phyloP scores from a whole-genome alignment of 208 protist genomes.

The Crithidia acanthocephali region DNA sequence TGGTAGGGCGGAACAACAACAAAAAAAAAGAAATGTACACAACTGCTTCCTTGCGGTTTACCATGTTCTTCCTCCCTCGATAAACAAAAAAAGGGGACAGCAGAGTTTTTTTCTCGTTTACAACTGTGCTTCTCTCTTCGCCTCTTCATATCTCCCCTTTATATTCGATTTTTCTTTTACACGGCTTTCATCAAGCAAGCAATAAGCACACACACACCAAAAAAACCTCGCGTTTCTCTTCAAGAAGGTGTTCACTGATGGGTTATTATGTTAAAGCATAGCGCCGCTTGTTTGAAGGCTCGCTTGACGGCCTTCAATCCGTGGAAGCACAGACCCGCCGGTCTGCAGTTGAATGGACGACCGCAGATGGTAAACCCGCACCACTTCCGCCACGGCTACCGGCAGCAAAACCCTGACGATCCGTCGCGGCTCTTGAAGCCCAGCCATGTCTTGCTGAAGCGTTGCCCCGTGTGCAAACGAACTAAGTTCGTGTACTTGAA shows the following conservation, averaged over 20 bases:
- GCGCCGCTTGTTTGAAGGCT: constrained; percentile 32
- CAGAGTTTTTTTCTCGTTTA: too few relatives aligned
- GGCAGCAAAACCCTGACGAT: constrained; percentile 78
- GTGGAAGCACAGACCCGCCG: constrained; percentile 80
- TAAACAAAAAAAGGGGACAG: too few relatives aligned
- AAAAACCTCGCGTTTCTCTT: too few relatives aligned
- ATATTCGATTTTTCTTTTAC: not conserved
- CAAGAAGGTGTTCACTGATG: not conserved
- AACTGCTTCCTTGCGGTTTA: too few relatives aligned
- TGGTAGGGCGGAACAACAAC: too few relatives aligned
- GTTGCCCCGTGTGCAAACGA: constrained; percentile 76
- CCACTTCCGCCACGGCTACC: constrained; percentile 59
- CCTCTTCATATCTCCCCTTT: not conserved
- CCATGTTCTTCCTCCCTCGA: too few relatives aligned
- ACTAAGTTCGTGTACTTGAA: constrained; percentile 67
- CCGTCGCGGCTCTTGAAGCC: constrained; percentile 73
- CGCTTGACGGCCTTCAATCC: constrained; percentile 81
- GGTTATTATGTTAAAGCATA: constrained; percentile 40
- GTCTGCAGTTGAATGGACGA: constrained; percentile 67
- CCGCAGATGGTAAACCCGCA: constrained; percentile 83
- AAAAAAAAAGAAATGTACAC: too few relatives aligned
- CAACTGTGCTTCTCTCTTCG: too few relatives aligned
- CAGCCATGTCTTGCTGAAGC: constrained; percentile 81
- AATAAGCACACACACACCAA: too few relatives aligned
- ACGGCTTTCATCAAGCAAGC: not conserved